phyloP scores from a whole-genome alignment of 257 asterid genomes.

The Nemophila menziesii region DNA sequence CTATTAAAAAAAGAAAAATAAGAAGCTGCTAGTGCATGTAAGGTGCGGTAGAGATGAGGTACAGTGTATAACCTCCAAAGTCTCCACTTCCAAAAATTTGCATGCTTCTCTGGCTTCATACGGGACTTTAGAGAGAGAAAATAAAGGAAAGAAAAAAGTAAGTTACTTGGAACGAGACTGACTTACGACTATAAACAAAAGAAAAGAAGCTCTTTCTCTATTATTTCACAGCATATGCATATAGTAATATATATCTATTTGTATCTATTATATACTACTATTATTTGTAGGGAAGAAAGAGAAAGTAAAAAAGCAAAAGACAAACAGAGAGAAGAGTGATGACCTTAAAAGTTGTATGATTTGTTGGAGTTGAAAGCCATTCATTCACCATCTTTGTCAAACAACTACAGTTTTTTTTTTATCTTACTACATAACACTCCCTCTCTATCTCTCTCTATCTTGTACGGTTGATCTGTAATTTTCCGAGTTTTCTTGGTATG shows the following conservation, averaged over 20 bases:
- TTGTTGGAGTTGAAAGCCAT: slow-evolving; percentile 43
- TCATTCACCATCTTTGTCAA: slow-evolving; percentile 58
- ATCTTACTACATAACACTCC: slow-evolving; percentile 7
- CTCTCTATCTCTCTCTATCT: not conserved
- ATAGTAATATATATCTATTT: not conserved
- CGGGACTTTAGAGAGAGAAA: not conserved
- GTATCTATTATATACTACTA: not conserved
- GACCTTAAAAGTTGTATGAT: slow-evolving; percentile 27
- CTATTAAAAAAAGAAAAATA: too few species aligned
- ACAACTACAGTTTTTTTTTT: slow-evolving; percentile 19
- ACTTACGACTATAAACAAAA: slow-evolving; percentile 14
- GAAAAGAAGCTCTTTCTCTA: slow-evolving; percentile 13
- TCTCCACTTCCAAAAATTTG: slow-evolving; percentile 32
- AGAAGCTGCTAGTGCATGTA: slow-evolving; percentile 7
- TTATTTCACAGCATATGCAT: slow-evolving; percentile 14
- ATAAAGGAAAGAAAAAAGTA: slow-evolving; percentile 1
- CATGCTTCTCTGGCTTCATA: slow-evolving; percentile 28
- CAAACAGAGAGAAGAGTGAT: slow-evolving; percentile 26
- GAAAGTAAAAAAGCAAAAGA: slow-evolving; percentile 23
- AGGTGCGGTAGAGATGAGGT: slow-evolving; percentile 12
- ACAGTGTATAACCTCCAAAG: slow-evolving; percentile 15
- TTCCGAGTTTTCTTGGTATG: slow-evolving; percentile 4
- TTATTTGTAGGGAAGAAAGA: not conserved
- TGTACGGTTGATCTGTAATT: slow-evolving; percentile 4
- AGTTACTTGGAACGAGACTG: not conserved